Conservation (phyloP, 345 rosid genomes). For the Fremontodendron californicum region DNA sequence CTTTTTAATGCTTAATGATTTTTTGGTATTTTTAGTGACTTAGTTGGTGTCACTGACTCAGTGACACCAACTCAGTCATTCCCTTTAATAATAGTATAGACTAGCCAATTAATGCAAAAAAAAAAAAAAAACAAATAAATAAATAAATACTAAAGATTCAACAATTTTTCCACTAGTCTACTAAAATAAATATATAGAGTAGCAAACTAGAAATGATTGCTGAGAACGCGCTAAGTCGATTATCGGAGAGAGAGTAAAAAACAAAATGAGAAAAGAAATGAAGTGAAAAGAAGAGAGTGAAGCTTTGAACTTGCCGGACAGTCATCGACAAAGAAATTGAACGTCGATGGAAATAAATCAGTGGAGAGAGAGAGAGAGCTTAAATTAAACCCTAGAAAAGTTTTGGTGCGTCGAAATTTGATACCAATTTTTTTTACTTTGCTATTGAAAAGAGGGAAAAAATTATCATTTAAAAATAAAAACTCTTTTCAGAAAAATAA, state of each 20-base stretch:
- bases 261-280: neutral
- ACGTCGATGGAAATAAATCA: neutral
- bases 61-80: too few species aligned
- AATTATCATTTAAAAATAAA: too few species aligned
- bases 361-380: neutral
- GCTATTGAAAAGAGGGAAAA: neutral
- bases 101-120: too few species aligned
- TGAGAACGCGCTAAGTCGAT: neutral
- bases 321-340: neutral
- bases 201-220: neutral
- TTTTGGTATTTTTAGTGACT: too few species aligned
- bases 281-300: neutral
- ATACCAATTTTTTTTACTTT: neutral
- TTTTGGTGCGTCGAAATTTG: neutral
- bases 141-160: neutral
- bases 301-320: neutral
- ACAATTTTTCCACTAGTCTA: neutral
- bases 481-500: too few species aligned
- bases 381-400: conserved; percentile 1
- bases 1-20: too few species aligned
- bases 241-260: neutral
- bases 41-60: too few species aligned
- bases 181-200: neutral
- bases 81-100: too few species aligned
- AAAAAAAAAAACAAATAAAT: too few species aligned